phyloP scores from a whole-genome alignment of 257 asterid species.

The Gardenia jasminoides region DNA sequence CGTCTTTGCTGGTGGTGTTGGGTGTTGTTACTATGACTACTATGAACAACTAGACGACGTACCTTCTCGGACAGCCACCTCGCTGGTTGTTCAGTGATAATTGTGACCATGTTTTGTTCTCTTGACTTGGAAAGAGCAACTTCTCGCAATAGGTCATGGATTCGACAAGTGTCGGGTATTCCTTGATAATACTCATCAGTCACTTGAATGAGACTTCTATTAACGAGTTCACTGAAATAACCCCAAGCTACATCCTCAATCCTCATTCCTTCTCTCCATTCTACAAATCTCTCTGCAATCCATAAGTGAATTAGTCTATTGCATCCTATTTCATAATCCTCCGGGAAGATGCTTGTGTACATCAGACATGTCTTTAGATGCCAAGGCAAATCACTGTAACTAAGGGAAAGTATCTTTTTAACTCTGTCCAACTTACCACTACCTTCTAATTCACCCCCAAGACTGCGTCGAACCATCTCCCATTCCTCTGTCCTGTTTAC shows the following conservation, averaged over 20 bases:
- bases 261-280: background rate
- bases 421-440: conserved; percentile 7
- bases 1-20: background rate
- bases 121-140: background rate
- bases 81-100: background rate
- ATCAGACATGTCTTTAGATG: conserved; percentile 22
- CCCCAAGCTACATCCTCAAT: conserved; percentile 17
- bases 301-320: background rate
- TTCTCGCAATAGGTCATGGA: conserved; percentile 21
- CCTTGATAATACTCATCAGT: background rate
- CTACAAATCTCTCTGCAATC: conserved; percentile 25
- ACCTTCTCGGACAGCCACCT: background rate
- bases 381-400: conserved; percentile 25
- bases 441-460: conserved; percentile 18
- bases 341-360: conserved; percentile 25
- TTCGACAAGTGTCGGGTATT: background rate
- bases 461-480: conserved; percentile 11
- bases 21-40: too few relatives aligned
- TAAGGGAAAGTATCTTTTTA: conserved; percentile 14
- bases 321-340: conserved; percentile 1
- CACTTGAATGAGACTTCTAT: conserved; percentile 26
- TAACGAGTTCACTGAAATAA: conserved; percentile 26
- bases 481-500: conserved; percentile 13
- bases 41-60: conserved; percentile 10
- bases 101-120: conserved; percentile 11